Evolutionary conservation across 2,329 filamentous ascomycete species (phyloP), one percentile per base, ranked within the genome.

Genomic region (Graphiopsis chlorocephala): DNA sequence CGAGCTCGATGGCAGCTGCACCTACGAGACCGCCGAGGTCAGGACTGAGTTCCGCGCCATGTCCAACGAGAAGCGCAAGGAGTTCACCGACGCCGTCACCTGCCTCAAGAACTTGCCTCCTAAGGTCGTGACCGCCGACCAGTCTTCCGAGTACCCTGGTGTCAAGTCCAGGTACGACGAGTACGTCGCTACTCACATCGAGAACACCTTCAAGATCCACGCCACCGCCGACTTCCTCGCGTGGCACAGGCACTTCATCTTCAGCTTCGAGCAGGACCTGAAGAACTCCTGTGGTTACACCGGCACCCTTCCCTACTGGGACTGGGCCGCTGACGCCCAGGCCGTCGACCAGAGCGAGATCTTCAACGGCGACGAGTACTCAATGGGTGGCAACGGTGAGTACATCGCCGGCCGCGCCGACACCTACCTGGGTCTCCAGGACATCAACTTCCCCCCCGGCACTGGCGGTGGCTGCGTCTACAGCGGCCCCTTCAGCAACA

Each of bases 391-490:
- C 66, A 75, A 76, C 42, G 74, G 74, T 53, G 63, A 66, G 25
- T 74, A 68, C 67, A 68, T 74, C 29, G 35, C 70, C 33, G 68
- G 69, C 59, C 69, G 72, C 28, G 45, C 62, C 38, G 66, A 71
- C 67, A 73, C 70, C 52, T 74, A 71, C 68, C 68, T 74, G 2
- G 70, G 59, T 25, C 42, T 58, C 28, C 66, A 71, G 65, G 52
- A 71, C 55, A 61, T 81, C 65, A 76, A 69, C 23, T 72, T 83
- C 11, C 82, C 81, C 0, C 79, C 80, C 0, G 85, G 83, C n/a
- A 78, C 78, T 0, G 85, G 85, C 15, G 85, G 85, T 45, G 85
- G 85, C 1, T 87, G 84, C 70, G 77, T 88, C 2, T 77, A 72
- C 15, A 78, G 75, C 0, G 84, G 84, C 0, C 84, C 84, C 0